Base-by-base conservation (phyloP, 208 protist species). In the Vickermania ingenoplastis region DNA sequence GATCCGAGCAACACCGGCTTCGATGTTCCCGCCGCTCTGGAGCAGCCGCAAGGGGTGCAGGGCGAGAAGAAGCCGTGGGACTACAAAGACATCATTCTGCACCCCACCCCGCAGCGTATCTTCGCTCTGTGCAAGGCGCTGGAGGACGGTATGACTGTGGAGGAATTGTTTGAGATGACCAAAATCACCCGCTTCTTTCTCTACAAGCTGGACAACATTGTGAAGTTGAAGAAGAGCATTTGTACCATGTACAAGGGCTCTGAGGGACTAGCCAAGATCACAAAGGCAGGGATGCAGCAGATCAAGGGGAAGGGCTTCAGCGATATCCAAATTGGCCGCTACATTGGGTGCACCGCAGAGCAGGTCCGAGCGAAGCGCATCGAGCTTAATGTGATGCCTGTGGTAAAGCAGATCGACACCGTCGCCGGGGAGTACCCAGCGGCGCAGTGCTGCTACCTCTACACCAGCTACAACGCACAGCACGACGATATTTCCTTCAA, bases 351-450 rank as follows among this genome's bases (percentile, higher is more conserved):
- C 63, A 84, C 75, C 36, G 31, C 71, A 28, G 75, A 69, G 31
- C 66, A 77, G 11, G 77, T 94, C 22, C 82, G 84, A n/a, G 70
- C 59, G 24, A 63, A 71, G 25, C 81, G 88, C 36, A 63, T 77
- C 31, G 71, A 76, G 63, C 67, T 84, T 29, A 68, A 85, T 29
- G 92, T 98, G 53, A 78, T 92, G 67, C 96, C 96, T 26, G 52
- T 88, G 22, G 86, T 98, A 24, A 98, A 98, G 80, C 96, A 98
- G 76, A 98, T 98, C 64, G 96, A 98, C 73, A 98, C 96, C 31
- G 80, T 98, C 57, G 94, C 97, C 54, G 98, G 97, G 55, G 97
- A 99, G 79, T 99, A 98, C 74, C 98, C 98, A 11, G 95, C 95
- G 29, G 86, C 79, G 45, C 82, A 89, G 75, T 91, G 79, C 64